These are phyloP conservation scores for Boletus rubropictus DNA, from an alignment of 768 basidiomycete species.

Conservation along the genomic window DNA sequence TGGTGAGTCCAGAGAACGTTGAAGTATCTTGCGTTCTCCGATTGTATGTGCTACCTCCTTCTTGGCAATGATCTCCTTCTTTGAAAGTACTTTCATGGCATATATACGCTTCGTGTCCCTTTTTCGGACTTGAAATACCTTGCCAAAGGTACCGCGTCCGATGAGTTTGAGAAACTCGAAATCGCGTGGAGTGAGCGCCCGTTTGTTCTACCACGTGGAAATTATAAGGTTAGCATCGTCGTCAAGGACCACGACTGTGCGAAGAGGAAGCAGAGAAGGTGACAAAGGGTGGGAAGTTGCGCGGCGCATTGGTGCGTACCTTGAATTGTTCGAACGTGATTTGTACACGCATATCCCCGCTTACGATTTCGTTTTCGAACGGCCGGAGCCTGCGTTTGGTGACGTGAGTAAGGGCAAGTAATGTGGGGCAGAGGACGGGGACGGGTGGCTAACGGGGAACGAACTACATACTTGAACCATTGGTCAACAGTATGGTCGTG, in stretches of 20 bases:
- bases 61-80: constrained; percentile 98
- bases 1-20: constrained; percentile 85
- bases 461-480: constrained; percentile 82
- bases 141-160: constrained; percentile 95
- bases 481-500: constrained; percentile 95
- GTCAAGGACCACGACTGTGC: constrained; percentile 20
- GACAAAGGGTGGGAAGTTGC: constrained; percentile 23
- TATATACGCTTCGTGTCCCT: constrained; percentile 97
- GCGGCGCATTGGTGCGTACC: constrained; percentile 38
- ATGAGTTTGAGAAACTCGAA: constrained; percentile 99
- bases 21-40: constrained; percentile 97
- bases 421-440: constrained; percentile 7
- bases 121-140: constrained; percentile 98
- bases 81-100: constrained; percentile 98
- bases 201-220: constrained; percentile 57
- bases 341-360: constrained; percentile 91
- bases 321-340: constrained; percentile 89
- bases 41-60: constrained; percentile 99
- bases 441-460: constrained; percentile 13
- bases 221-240: constrained; percentile 13
- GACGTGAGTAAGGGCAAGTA: constrained; percentile 12
- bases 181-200: constrained; percentile 85
- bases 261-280: constrained; percentile 21
- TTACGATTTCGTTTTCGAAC: constrained; percentile 75
- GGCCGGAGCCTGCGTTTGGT: constrained; percentile 53